Percentiles rank a stretch among this genome's conserved stretches.
phyloP scores from a whole-genome alignment of 164 flowering plant genomes.

The Chimonanthus praecox region DNA sequence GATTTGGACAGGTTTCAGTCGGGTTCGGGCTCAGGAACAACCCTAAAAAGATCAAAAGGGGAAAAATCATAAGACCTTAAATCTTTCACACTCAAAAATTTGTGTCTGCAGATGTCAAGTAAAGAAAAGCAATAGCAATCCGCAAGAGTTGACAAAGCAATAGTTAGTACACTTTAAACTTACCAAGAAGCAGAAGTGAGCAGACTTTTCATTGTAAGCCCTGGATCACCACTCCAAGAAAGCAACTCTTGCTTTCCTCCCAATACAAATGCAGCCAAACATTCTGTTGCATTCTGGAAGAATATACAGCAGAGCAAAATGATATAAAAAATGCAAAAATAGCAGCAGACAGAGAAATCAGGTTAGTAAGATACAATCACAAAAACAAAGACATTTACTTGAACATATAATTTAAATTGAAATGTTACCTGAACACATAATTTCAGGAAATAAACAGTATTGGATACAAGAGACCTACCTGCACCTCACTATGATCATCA shows the following conservation, averaged over 20 bases:
- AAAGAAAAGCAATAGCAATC: no score
- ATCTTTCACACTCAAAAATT: no score
- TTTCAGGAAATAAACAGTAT: neutral
- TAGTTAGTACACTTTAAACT: neutral
- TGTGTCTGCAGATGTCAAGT: no score
- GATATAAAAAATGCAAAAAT: neutral
- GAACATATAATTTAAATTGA: no score
- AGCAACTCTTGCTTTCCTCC: constrained; percentile 76
- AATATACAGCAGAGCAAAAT: neutral
- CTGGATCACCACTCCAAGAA: constrained; percentile 75
- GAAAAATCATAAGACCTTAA: no score
- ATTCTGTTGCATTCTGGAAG: constrained; percentile 92
- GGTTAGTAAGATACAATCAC: neutral
- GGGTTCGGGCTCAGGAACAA: no score
- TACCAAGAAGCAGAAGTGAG: constrained; percentile 94
- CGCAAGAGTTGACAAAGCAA: no score
- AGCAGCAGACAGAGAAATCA: neutral
- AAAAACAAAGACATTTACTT: neutral
- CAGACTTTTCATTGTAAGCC: constrained; percentile 72
- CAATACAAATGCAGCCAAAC: constrained; percentile 71
- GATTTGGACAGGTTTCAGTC: no score
- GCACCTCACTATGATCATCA: constrained; percentile 89
- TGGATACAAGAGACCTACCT: constrained; percentile 33
- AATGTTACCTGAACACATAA: neutral
- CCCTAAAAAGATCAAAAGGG: no score